Percentiles rank a stretch among this genome's conserved stretches.
These are phyloP conservation scores for Cicer yamashitae DNA, from an alignment of 306 rosid species.

Conservation along the genomic window DNA sequence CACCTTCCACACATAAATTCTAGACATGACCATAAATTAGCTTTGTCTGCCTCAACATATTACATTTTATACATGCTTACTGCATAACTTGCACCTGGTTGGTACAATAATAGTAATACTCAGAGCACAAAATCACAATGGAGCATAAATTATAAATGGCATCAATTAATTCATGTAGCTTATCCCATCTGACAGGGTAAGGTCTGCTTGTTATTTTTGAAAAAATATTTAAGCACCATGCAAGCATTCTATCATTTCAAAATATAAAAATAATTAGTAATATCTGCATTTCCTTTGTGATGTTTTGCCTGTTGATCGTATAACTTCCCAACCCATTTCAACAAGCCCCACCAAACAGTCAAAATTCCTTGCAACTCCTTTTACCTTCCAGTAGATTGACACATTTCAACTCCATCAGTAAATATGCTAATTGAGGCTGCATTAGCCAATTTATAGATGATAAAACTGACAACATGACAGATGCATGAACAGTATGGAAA, in stretches of 20 bases:
- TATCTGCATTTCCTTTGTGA: constrained; percentile 2
- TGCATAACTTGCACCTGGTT: constrained; percentile 28
- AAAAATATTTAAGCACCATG: constrained; percentile 13
- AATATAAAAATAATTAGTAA: constrained; percentile 13
- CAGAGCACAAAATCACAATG: background rate
- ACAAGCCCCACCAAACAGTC: constrained; percentile 10
- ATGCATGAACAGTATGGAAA: constrained; percentile 8
- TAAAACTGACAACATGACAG: background rate
- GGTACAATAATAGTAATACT: constrained; percentile 36
- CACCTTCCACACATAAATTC: constrained; percentile 13
- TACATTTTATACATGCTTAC: constrained; percentile 12
- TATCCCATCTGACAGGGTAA: background rate
- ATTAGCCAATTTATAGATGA: constrained; percentile 10
- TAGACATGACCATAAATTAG: constrained; percentile 22
- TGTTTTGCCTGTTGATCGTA: constrained; percentile 23
- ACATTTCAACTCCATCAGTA: constrained; percentile 24
- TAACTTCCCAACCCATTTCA: constrained; percentile 18
- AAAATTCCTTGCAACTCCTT: background rate
- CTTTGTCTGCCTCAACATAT: constrained; percentile 23
- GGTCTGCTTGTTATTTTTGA: constrained; percentile 13
- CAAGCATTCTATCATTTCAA: constrained; percentile 33
- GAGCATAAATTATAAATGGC: constrained; percentile 17
- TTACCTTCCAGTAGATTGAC: constrained; percentile 35
- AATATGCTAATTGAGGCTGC: constrained; percentile 7
- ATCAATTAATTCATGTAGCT: constrained; percentile 15